phyloP scores from a whole-genome alignment of 257 asterid species.

The Craterostigma plantagineum region DNA sequence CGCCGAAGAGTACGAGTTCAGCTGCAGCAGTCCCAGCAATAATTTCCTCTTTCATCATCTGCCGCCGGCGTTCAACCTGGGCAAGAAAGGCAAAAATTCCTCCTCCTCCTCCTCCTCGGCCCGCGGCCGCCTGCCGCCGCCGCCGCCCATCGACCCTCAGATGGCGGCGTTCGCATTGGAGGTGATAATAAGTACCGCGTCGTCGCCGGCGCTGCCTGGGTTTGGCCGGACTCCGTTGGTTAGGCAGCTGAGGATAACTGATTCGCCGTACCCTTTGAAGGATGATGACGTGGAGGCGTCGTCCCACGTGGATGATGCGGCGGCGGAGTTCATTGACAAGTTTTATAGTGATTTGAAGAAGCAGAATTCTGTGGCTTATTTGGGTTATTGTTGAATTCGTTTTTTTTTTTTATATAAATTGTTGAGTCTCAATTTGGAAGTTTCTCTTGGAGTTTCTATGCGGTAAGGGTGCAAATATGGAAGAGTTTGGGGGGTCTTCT shows the following conservation, averaged over 20 bases:
- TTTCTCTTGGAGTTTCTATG: too few species aligned
- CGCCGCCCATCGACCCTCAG: conserved; percentile 15
- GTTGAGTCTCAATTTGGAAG: too few species aligned
- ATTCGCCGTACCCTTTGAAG: conserved; percentile 40
- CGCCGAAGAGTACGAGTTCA: conserved; percentile 45
- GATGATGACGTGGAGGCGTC: conserved; percentile 7
- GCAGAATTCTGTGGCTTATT: conserved; percentile 11
- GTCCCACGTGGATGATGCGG: conserved; percentile 39
- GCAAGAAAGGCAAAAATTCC: conserved; percentile 8
- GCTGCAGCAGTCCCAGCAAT: conserved; percentile 35
- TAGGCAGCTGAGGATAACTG: conserved; percentile 60
- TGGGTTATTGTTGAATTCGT: too few species aligned
- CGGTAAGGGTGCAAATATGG: too few species aligned
- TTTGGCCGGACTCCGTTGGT: conserved; percentile 58
- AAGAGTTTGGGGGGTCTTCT: too few species aligned
- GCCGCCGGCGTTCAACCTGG: conserved; percentile 13
- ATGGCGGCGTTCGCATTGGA: conserved; percentile 26
- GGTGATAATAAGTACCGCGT: conserved; percentile 21
- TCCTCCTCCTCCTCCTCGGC: too few species aligned
- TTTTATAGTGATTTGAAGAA: conserved; percentile 40
- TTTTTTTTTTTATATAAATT: too few species aligned
- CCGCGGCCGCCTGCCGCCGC: too few species aligned
- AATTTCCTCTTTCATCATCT: too few species aligned
- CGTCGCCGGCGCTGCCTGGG: conserved; percentile 61
- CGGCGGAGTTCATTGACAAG: conserved; percentile 38